A percentile compares a stretch with the other conserved stretches of the same genome.
These are phyloP conservation scores for Staphylotrichum tortipilum DNA, from an alignment of 495 filamentous ascomycete genomes.

Conservation along the genomic window DNA sequence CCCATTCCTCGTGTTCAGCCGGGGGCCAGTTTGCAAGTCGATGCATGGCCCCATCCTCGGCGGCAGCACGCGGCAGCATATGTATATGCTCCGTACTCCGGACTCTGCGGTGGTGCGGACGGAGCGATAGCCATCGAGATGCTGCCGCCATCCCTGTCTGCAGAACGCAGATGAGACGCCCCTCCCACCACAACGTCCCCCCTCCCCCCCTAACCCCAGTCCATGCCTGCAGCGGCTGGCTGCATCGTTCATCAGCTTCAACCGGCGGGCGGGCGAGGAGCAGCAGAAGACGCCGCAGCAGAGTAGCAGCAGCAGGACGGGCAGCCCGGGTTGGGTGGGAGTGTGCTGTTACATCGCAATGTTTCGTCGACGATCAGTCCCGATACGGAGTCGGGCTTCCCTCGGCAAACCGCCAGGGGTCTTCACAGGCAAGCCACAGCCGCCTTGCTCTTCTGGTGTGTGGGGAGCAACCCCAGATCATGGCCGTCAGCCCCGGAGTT, in stretches of 20 bases:
- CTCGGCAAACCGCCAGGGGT: conserved; percentile 2
- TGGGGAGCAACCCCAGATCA: neutral
- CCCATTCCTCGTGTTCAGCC: neutral
- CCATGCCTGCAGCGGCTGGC: neutral
- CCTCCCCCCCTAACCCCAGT: neutral
- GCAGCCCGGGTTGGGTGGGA: neutral
- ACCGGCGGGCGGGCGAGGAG: too few species aligned
- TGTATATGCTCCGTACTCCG: too few species aligned
- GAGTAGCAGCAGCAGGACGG: too few species aligned
- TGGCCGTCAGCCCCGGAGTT: neutral
- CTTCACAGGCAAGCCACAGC: neutral
- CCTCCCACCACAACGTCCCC: too few species aligned
- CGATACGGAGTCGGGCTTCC: neutral
- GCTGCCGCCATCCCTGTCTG: neutral
- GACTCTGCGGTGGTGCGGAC: too few species aligned
- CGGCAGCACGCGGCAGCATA: neutral
- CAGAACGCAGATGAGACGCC: too few species aligned
- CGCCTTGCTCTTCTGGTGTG: too few species aligned
- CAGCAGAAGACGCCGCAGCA: neutral
- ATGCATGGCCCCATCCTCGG: conserved; percentile 1
- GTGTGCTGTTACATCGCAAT: neutral
- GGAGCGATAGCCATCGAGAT: conserved; percentile 5
- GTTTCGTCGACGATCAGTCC: conserved; percentile 1
- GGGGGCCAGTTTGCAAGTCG: neutral
- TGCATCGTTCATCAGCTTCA: neutral